phyloP scores from a whole-genome alignment of 1,284 basidiomycete genomes.

The Pseudozyma pruni region DNA sequence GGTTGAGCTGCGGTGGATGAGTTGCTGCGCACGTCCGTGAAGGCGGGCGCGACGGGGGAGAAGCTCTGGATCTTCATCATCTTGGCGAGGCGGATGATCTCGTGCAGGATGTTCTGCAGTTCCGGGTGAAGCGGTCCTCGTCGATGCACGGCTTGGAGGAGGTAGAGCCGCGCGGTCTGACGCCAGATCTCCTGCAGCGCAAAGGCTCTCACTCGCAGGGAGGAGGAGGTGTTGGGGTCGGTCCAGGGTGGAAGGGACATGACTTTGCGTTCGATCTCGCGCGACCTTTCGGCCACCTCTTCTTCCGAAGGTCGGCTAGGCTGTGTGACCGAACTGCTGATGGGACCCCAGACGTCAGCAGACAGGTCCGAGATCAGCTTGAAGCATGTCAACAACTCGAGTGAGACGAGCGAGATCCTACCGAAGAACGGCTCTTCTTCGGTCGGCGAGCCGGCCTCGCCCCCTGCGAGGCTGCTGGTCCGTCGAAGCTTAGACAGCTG shows the following conservation, averaged over 20 bases:
- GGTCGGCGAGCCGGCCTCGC: neutral
- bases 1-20: neutral
- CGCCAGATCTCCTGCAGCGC: slow-evolving; percentile 55
- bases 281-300: slow-evolving; percentile 24
- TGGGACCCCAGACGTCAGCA: slow-evolving; percentile 46
- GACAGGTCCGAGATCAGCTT: slow-evolving; percentile 49
- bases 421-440: slow-evolving; percentile 46
- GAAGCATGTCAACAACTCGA: slow-evolving; percentile 48
- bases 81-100: slow-evolving; percentile 46
- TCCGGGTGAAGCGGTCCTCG: slow-evolving; percentile 41
- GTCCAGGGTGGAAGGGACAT: slow-evolving; percentile 40
- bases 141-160: slow-evolving; percentile 47
- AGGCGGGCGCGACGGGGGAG: slow-evolving; percentile 9
- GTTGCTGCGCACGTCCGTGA: neutral
- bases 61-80: slow-evolving; percentile 41
- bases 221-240: slow-evolving; percentile 34
- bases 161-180: slow-evolving; percentile 41
- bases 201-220: slow-evolving; percentile 38
- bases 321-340: slow-evolving; percentile 7
- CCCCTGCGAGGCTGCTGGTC: neutral
- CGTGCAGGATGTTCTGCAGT: slow-evolving; percentile 46
- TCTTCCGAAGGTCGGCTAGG: slow-evolving; percentile 22
- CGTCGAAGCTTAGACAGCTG: slow-evolving; percentile 8
- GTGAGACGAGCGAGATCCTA: slow-evolving; percentile 28
- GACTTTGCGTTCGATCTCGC: slow-evolving; percentile 39